Percentiles rank a stretch among this genome's conserved stretches.
Conservation (phyloP, 768 basidiomycete genomes). For the Russula foetens region DNA sequence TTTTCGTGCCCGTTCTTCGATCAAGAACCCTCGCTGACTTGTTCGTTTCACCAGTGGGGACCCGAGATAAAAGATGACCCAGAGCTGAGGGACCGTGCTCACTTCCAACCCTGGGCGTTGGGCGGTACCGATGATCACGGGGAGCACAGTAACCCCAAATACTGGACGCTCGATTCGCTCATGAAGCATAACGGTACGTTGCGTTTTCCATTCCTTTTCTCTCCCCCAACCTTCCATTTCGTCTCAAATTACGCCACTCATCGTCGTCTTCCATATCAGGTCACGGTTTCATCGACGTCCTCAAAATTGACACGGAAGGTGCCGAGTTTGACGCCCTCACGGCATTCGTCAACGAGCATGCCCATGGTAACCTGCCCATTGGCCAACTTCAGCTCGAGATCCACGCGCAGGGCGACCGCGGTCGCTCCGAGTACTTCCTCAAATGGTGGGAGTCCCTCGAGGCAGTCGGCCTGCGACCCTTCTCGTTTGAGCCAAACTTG, state of each 20-base stretch:
- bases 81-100: slow-evolving; percentile 29
- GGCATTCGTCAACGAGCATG: slow-evolving; percentile 35
- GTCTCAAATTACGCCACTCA: no score
- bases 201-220: no score
- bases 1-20: not conserved
- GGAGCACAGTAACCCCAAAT: slow-evolving; percentile 28
- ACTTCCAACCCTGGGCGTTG: slow-evolving; percentile 34
- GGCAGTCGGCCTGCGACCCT: no score
- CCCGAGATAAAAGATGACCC: slow-evolving; percentile 32
- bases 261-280: slow-evolving; percentile 28
- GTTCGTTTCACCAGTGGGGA: slow-evolving; percentile 26
- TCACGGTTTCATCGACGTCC: slow-evolving; percentile 61
- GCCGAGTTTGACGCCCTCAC: slow-evolving; percentile 56
- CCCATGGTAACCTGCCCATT: slow-evolving; percentile 37
- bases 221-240: no score
- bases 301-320: slow-evolving; percentile 64
- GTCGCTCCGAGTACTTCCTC: slow-evolving; percentile 43
- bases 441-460: slow-evolving; percentile 60
- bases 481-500: slow-evolving; percentile 53
- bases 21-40: not conserved
- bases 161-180: no score
- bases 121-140: slow-evolving; percentile 37
- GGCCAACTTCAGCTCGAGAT: no score
- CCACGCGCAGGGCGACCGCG: slow-evolving; percentile 33
- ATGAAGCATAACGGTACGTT: no score